These are phyloP conservation scores for Beta macrorhiza DNA, from an alignment of 179 eudicot species.

Conservation along the genomic window DNA sequence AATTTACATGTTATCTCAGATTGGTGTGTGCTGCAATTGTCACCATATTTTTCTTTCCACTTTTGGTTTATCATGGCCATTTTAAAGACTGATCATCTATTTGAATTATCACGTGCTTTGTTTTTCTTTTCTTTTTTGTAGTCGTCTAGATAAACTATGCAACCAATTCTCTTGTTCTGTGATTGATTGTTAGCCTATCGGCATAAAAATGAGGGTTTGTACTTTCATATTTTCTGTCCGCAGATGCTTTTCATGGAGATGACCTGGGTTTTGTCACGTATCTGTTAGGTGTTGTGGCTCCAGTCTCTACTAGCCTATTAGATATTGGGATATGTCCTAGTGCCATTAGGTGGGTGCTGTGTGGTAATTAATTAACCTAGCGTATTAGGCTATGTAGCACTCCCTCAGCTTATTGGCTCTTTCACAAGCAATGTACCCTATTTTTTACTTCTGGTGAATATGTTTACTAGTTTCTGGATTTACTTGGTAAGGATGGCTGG, in stretches of 20 bases:
- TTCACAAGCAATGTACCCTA: too few species aligned
- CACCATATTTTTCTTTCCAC: neutral
- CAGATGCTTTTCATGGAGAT: too few species aligned
- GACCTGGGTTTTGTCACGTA: too few species aligned
- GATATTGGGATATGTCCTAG: neutral
- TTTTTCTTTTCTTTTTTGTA: neutral
- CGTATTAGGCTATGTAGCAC: too few species aligned
- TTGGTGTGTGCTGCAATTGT: neutral
- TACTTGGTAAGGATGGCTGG: neutral
- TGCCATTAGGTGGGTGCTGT: neutral
- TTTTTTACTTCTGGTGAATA: neutral
- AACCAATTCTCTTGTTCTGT: too few species aligned
- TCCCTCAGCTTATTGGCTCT: too few species aligned
- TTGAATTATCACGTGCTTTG: neutral
- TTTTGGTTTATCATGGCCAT: neutral
- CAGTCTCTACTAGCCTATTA: neutral
- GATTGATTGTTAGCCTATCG: too few species aligned
- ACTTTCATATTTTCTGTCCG: too few species aligned
- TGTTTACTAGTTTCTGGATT: neutral
- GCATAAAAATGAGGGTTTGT: too few species aligned
- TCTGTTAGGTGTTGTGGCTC: neutral
- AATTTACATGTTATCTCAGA: too few species aligned
- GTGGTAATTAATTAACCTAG: neutral
- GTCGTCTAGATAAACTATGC: neutral
- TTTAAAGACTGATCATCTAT: neutral